Conservation (phyloP, 768 basidiomycete species). For the Tricholoma saponaceum region DNA sequence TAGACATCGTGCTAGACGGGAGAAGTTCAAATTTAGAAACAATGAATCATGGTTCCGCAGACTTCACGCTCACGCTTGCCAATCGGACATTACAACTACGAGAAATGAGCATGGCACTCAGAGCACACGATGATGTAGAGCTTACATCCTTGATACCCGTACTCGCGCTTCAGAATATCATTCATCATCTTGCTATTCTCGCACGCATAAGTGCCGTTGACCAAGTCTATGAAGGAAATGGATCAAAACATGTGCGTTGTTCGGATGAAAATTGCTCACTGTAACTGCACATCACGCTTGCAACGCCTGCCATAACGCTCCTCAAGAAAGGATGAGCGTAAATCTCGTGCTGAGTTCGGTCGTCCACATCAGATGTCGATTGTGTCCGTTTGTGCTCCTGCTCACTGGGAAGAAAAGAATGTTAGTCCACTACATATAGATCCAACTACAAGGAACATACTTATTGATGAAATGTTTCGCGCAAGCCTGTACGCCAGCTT, state of each 20-base stretch:
- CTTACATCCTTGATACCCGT: slow-evolving; percentile 72
- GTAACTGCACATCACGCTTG: slow-evolving; percentile 75
- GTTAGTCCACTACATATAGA: background rate
- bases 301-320: slow-evolving; percentile 71
- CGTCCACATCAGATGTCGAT: slow-evolving; percentile 68
- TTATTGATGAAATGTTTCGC: slow-evolving; percentile 83
- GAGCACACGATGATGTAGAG: background rate
- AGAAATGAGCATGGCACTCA: background rate
- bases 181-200: slow-evolving; percentile 70
- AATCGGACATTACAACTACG: slow-evolving; percentile 68
- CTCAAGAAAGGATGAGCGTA: slow-evolving; percentile 68
- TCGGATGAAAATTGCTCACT: slow-evolving; percentile 33
- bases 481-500: slow-evolving; percentile 77
- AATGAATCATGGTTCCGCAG: background rate
- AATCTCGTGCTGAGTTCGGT: slow-evolving; percentile 74
- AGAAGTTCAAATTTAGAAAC: background rate
- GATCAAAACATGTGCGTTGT: background rate
- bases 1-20: slow-evolving; percentile 45
- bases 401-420: slow-evolving; percentile 37
- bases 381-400: slow-evolving; percentile 60
- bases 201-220: slow-evolving; percentile 73
- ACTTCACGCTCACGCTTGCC: slow-evolving; percentile 46
- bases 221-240: slow-evolving; percentile 38
- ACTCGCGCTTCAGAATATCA: slow-evolving; percentile 70
- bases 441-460: slow-evolving; percentile 31